Evolutionary conservation across 1,139 yeast genomes (phyloP).

Genomic region (Taphrina pruni): DNA sequence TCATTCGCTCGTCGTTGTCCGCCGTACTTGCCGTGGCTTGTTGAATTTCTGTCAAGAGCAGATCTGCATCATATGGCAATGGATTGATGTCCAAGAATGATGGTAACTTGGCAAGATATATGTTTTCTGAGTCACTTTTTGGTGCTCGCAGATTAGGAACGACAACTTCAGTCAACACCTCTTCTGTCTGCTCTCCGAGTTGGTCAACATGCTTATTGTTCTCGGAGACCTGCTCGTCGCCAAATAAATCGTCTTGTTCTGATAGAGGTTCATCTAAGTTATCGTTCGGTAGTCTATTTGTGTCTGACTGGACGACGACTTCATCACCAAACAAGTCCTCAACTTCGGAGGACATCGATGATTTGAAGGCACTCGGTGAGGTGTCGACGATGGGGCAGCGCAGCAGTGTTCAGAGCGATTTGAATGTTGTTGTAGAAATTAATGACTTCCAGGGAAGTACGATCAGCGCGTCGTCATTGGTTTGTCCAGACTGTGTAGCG

Average conservation of each 20-base stretch:
- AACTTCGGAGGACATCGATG: neutral
- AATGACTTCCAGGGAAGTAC: too few relatives aligned
- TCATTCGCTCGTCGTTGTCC: conserved; percentile 13
- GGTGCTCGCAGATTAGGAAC: conserved; percentile 8
- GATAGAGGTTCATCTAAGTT: neutral
- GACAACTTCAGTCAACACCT: neutral
- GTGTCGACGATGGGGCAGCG: neutral
- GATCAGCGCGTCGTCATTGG: too few relatives aligned
- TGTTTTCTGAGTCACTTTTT: neutral
- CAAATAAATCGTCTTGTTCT: conserved; percentile 19
- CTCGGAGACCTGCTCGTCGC: neutral
- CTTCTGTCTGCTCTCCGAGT: neutral
- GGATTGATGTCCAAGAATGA: conserved; percentile 11
- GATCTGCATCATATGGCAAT: conserved; percentile 22
- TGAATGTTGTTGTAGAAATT: too few relatives aligned
- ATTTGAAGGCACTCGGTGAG: neutral
- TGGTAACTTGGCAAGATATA: conserved; percentile 25
- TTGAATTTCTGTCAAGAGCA: conserved; percentile 15
- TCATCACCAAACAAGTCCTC: conserved; percentile 35
- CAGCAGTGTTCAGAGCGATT: too few relatives aligned
- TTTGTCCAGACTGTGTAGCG: too few relatives aligned
- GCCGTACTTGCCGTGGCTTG: conserved; percentile 2
- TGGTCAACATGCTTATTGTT: conserved; percentile 5
- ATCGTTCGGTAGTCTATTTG: neutral
- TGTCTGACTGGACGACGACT: neutral